A percentile compares a stretch with the other conserved stretches of the same genome.
These are phyloP conservation scores for Smittium culicis DNA, from an alignment of 371 early-diverging fungal species.

Conservation along the genomic window DNA sequence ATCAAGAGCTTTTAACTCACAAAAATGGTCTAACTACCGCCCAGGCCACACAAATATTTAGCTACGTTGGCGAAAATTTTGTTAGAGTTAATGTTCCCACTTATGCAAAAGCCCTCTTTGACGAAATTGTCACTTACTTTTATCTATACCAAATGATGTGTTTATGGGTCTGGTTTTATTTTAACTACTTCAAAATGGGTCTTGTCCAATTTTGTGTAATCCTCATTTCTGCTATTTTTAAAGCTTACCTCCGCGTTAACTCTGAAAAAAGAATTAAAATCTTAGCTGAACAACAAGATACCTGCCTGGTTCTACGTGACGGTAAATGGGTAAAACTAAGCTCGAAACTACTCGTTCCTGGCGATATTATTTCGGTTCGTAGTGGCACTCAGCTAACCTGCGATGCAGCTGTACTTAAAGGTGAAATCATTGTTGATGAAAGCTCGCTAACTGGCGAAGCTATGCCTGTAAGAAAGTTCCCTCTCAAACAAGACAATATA, in stretches of 20 bases:
- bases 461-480: conserved; percentile 64
- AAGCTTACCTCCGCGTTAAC: conserved; percentile 45
- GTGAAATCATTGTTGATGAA: conserved; percentile 63
- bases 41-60: conserved; percentile 41
- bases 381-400: conserved; percentile 38
- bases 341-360: conserved; percentile 45
- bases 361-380: conserved; percentile 46
- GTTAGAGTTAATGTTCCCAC: conserved; percentile 48
- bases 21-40: conserved; percentile 36
- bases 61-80: conserved; percentile 54
- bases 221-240: conserved; percentile 52
- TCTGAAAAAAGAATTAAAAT: conserved; percentile 52
- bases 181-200: conserved; percentile 64
- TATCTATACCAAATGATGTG: conserved; percentile 65
- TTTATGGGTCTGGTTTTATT: conserved; percentile 61
- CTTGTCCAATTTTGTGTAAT: conserved; percentile 58
- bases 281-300: conserved; percentile 47
- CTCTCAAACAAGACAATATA: conserved; percentile 37
- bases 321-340: conserved; percentile 30
- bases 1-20: conserved; percentile 35
- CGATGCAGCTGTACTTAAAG: conserved; percentile 46
- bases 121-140: conserved; percentile 56
- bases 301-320: conserved; percentile 51
- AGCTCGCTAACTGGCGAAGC: conserved; percentile 72
- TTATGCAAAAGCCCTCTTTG: conserved; percentile 38